Evolutionary conservation across 129 eudicot species (phyloP).

Genomic region (Flaveria bidentis): DNA sequence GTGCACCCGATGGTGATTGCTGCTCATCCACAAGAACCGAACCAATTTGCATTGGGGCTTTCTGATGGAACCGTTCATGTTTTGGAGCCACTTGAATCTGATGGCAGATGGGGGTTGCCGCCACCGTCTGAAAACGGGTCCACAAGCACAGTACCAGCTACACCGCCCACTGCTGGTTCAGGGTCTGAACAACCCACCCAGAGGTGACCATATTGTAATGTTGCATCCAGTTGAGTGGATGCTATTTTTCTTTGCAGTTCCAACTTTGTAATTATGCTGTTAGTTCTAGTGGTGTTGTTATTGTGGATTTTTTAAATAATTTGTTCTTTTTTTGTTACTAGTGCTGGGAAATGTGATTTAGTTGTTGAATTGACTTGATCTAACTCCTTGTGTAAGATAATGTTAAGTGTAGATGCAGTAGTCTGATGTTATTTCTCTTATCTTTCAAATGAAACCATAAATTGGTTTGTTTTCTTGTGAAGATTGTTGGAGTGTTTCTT

Average conservation of each 20-base stretch:
- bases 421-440: conserved; percentile 9
- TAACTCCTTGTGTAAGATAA: conserved; percentile 36
- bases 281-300: neutral
- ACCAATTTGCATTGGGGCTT: conserved; percentile 85
- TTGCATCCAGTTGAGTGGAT: neutral
- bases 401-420: conserved; percentile 33
- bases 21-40: conserved; percentile 92
- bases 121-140: conserved; percentile 77
- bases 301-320: neutral
- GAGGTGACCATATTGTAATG: conserved; percentile 44
- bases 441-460: neutral
- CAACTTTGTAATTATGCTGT: conserved; percentile 22
- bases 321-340: conserved; percentile 8
- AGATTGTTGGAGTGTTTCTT: too few relatives aligned
- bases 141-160: conserved; percentile 53
- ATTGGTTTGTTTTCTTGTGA: too few relatives aligned
- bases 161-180: conserved; percentile 59
- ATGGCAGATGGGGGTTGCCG: conserved; percentile 78
- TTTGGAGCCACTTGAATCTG: conserved; percentile 90
- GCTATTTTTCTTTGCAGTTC: conserved; percentile 25
- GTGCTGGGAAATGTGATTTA: conserved; percentile 31
- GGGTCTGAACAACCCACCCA: conserved; percentile 70
- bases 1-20: conserved; percentile 86
- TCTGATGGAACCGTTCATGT: conserved; percentile 90
- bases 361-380: conserved; percentile 33